Evolutionary conservation across 2,329 filamentous ascomycete species (phyloP).

Genomic region (Calonectria naviculata): DNA sequence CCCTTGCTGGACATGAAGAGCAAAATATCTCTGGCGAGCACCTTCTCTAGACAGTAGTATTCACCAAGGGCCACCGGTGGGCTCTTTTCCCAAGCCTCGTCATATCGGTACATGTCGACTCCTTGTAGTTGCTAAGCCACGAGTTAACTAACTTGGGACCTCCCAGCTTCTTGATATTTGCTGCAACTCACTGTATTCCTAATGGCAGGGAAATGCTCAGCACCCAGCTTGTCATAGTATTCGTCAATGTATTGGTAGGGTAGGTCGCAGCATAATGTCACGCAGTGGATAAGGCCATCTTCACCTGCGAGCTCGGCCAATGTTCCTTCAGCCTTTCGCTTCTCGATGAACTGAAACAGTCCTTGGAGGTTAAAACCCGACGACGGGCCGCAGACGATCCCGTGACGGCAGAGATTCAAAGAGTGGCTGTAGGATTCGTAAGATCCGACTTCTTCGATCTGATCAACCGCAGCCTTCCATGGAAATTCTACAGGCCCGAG

Average conservation of each 20-base stretch:
- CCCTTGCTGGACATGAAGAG: slow-evolving; percentile 12
- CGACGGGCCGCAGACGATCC: background rate
- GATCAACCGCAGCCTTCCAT: slow-evolving; percentile 57
- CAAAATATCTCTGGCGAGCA: slow-evolving; percentile 6
- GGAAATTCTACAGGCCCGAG: slow-evolving; percentile 65
- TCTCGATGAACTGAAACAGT: background rate
- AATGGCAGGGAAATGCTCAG: slow-evolving; percentile 60
- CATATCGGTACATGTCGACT: slow-evolving; percentile 40
- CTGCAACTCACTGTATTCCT: slow-evolving; percentile 48
- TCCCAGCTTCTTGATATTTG: slow-evolving; percentile 24
- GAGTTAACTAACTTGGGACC: background rate
- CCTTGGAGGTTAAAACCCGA: background rate
- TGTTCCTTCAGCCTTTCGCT: slow-evolving; percentile 41
- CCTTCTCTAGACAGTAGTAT: slow-evolving; percentile 23
- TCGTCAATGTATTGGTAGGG: slow-evolving; percentile 72
- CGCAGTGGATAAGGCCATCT: slow-evolving; percentile 61
- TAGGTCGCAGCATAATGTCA: slow-evolving; percentile 72
- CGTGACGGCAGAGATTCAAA: background rate
- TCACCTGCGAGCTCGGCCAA: slow-evolving; percentile 56
- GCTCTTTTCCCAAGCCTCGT: slow-evolving; percentile 41
- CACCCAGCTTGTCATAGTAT: slow-evolving; percentile 67
- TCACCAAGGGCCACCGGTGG: slow-evolving; percentile 22
- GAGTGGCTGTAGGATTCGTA: background rate
- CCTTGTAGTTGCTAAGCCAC: slow-evolving; percentile 21
- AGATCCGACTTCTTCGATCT: background rate